Evolutionary conservation across 2,329 filamentous ascomycete genomes (phyloP), one percentile per base, ranked within the genome.

Genomic region (Leptoxyphium fumago): DNA sequence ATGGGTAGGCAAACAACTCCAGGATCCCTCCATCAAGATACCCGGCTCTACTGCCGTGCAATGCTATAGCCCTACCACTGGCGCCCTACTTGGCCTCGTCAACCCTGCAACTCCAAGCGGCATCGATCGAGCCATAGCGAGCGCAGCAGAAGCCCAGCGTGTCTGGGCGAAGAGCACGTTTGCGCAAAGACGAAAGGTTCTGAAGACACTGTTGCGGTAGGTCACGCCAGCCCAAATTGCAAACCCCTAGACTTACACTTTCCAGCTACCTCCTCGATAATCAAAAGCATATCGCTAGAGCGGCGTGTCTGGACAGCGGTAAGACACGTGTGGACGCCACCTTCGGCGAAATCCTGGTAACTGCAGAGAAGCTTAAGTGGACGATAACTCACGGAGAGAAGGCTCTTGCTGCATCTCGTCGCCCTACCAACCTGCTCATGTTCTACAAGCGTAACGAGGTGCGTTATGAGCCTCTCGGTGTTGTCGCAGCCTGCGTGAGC

Each of bases 281-380:
- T 60, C 87, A 95, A 61, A 82, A 89, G 51, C 73, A 81, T 21
- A 93, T 98, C 54, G 88, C 86, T 55, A 75, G 77, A 13, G 77
- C 86, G 28, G 89, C 88, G 41, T 93, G 85, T 57, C 72, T 94
- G 30, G 91, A 98, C 65, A 93, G 85, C 38, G 91, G 91, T 50
- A 98, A 98, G 72, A 95, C 93, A 2, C 84, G 89, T 70, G 79
- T 96, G 34, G 91, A 98, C 65, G 91, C 89, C 1, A 80, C 84
- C 53, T 79, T 98, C 45, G 91, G 91, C 43, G 91, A 98, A 71
- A 88, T 96, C 50, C 72, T 98, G 44, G 87, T 95, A 38, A 95
- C 91, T 6, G 80, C 76, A 0, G 91, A 96, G 70, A 95, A 94
- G 69, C 73, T 98, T 47, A 80, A 84, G 58, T 98, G 91, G 91